phyloP scores from a whole-genome alignment of 2,329 filamentous ascomycete species.

The Ophioceras dolichostomum region DNA sequence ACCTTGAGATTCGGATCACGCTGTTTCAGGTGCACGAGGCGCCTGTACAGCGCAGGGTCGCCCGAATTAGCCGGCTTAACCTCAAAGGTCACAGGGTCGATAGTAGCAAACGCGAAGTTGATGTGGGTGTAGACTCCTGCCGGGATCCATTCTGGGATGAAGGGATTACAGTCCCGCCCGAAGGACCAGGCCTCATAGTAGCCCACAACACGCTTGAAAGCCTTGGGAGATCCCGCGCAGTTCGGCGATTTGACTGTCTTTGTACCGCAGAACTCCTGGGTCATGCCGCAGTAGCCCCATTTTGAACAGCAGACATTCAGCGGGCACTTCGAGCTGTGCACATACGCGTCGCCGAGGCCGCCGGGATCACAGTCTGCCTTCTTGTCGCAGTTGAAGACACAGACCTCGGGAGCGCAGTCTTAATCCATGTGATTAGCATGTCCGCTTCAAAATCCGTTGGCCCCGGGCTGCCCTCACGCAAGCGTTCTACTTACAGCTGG shows the following conservation, averaged over 20 bases:
- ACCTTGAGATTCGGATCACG: constrained; percentile 17
- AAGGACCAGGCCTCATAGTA: not conserved
- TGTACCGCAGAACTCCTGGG: not conserved
- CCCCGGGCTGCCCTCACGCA: no score
- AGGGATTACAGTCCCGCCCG: constrained; percentile 1
- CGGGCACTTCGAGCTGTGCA: not conserved
- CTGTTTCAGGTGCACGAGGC: constrained; percentile 18
- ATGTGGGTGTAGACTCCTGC: constrained; percentile 17
- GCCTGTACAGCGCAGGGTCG: constrained; percentile 11
- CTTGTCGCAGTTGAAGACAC: not conserved
- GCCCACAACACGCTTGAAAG: not conserved
- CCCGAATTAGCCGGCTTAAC: constrained; percentile 5
- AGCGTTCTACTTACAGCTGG: not conserved
- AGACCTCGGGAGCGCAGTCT: not conserved
- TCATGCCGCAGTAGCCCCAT: not conserved
- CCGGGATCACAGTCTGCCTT: not conserved
- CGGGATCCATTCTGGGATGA: constrained; percentile 14
- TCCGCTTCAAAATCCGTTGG: not conserved
- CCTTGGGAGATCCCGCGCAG: not conserved
- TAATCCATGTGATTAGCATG: not conserved
- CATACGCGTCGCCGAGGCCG: not conserved
- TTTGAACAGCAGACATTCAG: not conserved
- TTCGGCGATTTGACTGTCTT: not conserved
- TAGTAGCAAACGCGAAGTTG: constrained; percentile 20
- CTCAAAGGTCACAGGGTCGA: constrained; percentile 18